Evolutionary conservation across 345 rosid species (phyloP).

Genomic region (Rhizophora apiculata): DNA sequence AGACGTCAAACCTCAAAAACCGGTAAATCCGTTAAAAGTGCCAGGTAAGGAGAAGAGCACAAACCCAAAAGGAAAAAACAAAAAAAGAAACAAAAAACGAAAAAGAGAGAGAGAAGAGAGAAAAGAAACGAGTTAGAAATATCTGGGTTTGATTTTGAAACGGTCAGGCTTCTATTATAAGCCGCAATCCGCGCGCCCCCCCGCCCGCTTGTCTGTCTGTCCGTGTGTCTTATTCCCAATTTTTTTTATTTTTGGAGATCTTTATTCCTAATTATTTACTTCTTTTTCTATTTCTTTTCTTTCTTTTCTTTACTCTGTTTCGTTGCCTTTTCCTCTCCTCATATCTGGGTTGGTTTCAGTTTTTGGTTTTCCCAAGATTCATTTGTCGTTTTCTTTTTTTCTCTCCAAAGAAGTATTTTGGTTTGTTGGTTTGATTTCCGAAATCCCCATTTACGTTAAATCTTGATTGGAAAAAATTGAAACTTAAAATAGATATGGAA

Average conservation of each 20-base stretch:
- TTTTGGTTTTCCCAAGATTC: neutral
- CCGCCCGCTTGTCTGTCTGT: neutral
- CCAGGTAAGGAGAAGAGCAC: neutral
- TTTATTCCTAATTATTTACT: too few relatives aligned
- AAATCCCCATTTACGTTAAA: neutral
- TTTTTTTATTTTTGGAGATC: neutral
- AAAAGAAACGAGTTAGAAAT: too few relatives aligned
- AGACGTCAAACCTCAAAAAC: neutral
- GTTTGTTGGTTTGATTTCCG: neutral
- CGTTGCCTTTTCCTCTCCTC: neutral
- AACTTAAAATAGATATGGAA: neutral
- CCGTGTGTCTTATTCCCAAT: neutral
- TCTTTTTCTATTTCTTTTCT: too few relatives aligned
- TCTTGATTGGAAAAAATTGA: neutral
- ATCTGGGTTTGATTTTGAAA: conserved; percentile 1
- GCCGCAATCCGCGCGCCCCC: conserved; percentile 18
- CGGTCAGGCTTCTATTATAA: conserved; percentile 16
- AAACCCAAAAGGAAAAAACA: neutral
- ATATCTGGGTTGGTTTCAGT: neutral
- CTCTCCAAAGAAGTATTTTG: neutral
- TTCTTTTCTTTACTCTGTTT: neutral
- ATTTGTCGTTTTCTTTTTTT: neutral
- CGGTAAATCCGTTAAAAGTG: conserved; percentile 21
- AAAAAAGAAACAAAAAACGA: too few relatives aligned
- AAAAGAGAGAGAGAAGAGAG: neutral